Evolutionary conservation across 495 filamentous ascomycete species (phyloP).

Genomic region (Glarea lozoyensis): DNA sequence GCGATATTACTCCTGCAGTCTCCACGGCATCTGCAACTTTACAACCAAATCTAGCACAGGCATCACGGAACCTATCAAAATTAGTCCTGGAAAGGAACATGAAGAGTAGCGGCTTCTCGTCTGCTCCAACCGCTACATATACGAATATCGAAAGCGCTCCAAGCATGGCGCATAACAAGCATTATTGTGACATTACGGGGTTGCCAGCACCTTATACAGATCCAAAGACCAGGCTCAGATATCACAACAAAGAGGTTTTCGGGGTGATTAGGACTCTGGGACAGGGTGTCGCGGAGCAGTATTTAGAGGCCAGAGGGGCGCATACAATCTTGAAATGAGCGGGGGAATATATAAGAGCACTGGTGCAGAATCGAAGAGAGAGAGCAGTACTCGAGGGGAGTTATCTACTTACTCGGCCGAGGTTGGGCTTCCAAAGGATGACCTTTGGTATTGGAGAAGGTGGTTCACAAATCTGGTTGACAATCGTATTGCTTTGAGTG

Average conservation of each 20-base stretch:
- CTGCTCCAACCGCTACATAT: conserved; percentile 71
- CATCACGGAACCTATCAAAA: conserved; percentile 72
- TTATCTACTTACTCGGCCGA: not conserved
- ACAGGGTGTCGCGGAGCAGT: conserved; percentile 74
- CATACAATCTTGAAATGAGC: conserved; percentile 80
- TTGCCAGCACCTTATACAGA: conserved; percentile 81
- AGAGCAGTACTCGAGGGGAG: not conserved
- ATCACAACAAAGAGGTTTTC: conserved; percentile 87
- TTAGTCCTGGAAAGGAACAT: conserved; percentile 67
- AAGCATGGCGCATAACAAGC: conserved; percentile 63
- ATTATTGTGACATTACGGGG: conserved; percentile 94
- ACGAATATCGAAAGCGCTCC: conserved; percentile 92
- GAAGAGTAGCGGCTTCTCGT: conserved; percentile 23
- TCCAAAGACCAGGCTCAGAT: conserved; percentile 84
- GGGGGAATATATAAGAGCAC: no score
- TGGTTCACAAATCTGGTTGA: no score
- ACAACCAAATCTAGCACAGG: conserved; percentile 66
- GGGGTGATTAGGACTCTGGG: conserved; percentile 63
- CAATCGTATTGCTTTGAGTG: no score
- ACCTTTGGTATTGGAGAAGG: not conserved
- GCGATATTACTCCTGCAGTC: conserved; percentile 51
- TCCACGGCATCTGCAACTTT: conserved; percentile 32
- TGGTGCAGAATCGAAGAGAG: not conserved
- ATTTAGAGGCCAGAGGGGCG: conserved; percentile 80
- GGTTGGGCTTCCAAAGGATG: conserved; percentile 2